Conservation (phyloP, 1,284 basidiomycete species). For the Limonomyces culmigenus region DNA sequence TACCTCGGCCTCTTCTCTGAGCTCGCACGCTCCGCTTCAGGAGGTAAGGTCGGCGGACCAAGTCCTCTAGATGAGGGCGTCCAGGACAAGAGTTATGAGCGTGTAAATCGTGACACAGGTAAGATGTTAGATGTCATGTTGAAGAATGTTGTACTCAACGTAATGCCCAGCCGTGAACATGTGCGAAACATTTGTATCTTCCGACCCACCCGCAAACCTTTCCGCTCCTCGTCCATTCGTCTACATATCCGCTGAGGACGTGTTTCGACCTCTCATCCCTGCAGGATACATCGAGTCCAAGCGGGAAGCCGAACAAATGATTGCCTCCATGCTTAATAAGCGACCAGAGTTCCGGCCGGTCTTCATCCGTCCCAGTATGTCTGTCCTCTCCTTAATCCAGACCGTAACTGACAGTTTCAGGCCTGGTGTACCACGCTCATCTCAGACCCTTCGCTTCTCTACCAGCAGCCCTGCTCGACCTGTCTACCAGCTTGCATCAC, state of each 20-base stretch:
- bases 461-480: conserved; percentile 70
- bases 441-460: conserved; percentile 77
- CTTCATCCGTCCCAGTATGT: conserved; percentile 74
- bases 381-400: conserved; percentile 7
- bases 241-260: conserved; percentile 89
- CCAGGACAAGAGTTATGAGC: conserved; percentile 44
- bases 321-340: conserved; percentile 30
- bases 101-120: conserved; percentile 86
- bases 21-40: conserved; percentile 31
- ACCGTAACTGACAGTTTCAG: conserved; percentile 20
- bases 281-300: conserved; percentile 80
- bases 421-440: conserved; percentile 93
- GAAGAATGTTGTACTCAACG: conserved; percentile 2
- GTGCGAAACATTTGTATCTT: conserved; percentile 52
- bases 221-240: conserved; percentile 57
- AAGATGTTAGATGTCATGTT: conserved; percentile 12
- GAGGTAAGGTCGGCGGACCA: conserved; percentile 15
- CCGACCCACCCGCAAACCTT: conserved; percentile 14
- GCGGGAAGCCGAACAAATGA: conserved; percentile 69
- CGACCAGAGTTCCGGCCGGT: conserved; percentile 40
- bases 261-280: conserved; percentile 77
- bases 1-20: too few species aligned
- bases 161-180: conserved; percentile 43
- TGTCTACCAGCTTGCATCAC: conserved; percentile 53
- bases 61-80: conserved; percentile 50